Evolutionary conservation across 176 grass and related monocot species (phyloP), one percentile per base, ranked within the genome.

Genomic region (Oryza officinalis): DNA sequence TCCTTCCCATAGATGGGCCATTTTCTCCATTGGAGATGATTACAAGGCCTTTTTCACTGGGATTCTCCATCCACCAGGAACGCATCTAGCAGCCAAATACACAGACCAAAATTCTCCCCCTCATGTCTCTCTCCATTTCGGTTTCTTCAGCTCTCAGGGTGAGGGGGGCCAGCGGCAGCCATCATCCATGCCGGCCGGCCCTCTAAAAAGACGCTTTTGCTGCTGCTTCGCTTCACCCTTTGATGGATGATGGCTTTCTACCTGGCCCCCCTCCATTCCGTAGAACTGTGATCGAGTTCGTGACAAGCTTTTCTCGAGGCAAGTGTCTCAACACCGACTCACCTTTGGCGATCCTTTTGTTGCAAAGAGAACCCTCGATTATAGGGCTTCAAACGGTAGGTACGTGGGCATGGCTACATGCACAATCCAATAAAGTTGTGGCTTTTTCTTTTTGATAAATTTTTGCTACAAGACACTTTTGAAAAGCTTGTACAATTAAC

Each of bases 221-320:
- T 72, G 69, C 8, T 6, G 43, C 9, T 33, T 54, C 1, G 3
- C 54, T 49, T 23, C 59, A 52, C 37, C 40, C n/a, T 81, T 75
- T 65, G 26, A 59, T 47, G 45, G 45, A 31, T 76, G 13, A 22
- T 63, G 52, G 18, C 14, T 57, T 15, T 69, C 59, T 43, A 8
- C 7, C 37, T 38, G 7, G 46, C 35, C 63, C 12, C 12, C 32
- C 28, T 9, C 14, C 9, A 28, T 67, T 25, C 15, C 65, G 13
- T 82, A 52, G 68, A 92, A 86, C 67, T 84, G 45, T 18, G 37
- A 38, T 38, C 37, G 37, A 38, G 37, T 38, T 38, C 8, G 37
- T 38, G 50, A 70, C 89, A 85, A 85, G 85, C 65, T 41, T 78
- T 41, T 90, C 75, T 87, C 87, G 22, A 94, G 86, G 61, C 49